These are phyloP conservation scores for Prillingera fragicola DNA, from an alignment of 1,284 basidiomycete genomes.

Conservation along the genomic window DNA sequence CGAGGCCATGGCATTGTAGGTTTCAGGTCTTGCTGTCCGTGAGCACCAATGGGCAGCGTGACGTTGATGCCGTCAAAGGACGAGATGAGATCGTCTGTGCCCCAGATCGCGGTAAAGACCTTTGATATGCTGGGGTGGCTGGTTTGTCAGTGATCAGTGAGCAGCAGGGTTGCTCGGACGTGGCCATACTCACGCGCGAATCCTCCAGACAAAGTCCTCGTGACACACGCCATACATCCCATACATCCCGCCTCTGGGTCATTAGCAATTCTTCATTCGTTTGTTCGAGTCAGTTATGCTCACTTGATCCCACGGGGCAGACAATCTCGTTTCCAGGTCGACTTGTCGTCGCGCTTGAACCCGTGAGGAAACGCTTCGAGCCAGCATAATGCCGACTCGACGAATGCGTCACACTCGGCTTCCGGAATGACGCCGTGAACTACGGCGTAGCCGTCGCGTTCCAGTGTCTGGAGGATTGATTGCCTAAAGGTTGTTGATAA, in stretches of 20 bases:
- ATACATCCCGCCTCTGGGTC: constrained; percentile 18
- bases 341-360: constrained; percentile 34
- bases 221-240: constrained; percentile 28
- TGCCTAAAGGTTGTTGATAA: too few species aligned
- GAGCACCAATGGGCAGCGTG: constrained; percentile 11
- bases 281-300: constrained; percentile 14
- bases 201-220: constrained; percentile 40
- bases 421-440: constrained; percentile 11
- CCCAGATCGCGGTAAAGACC: constrained; percentile 34
- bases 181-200: constrained; percentile 22
- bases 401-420: constrained; percentile 10
- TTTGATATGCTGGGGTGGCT: constrained; percentile 24
- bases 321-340: constrained; percentile 28
- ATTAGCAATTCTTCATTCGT: not conserved
- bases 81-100: constrained; percentile 36
- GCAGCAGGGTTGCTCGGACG: too few species aligned
- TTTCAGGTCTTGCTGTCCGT: constrained; percentile 5
- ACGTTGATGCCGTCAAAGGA: constrained; percentile 26
- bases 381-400: constrained; percentile 14
- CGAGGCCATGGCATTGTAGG: constrained; percentile 16
- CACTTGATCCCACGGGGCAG: constrained; percentile 22
- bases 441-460: constrained; percentile 17
- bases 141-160: too few species aligned
- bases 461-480: too few species aligned
- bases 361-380: constrained; percentile 22